Base-by-base conservation (phyloP, 441 rosid species). In the Adansonia rubrostipa region DNA sequence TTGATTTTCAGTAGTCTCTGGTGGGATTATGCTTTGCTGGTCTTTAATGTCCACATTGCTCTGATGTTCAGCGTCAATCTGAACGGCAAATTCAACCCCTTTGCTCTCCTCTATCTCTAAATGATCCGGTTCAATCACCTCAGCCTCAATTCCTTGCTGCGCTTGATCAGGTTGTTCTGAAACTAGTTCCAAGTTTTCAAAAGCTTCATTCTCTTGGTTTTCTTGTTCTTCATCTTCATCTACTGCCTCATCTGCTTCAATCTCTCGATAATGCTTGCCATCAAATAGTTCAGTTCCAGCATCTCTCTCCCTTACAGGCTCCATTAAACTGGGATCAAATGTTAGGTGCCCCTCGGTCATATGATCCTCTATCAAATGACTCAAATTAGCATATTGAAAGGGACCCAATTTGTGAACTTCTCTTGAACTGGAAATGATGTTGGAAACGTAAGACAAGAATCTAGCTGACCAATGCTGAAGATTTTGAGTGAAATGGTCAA, bases 361-460 rank as follows among this genome's bases (percentile, higher is more conserved):
- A 40, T 73, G 40, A 48, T 83, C 84, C 72, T 90, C 90, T 0
- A 86, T 78, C 82, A 86, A 69, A 77, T 56, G 76, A 48, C 92
- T 91, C 87, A 87, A 78, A 84, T 96, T 94, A 63, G 83, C 82
- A 76, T 82, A 94, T 60, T 84, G 84, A 58, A 91, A 70, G 28
- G 79, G 56, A 73, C 80, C 83, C 75, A 79, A 53, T 65, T 77
- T 75, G 54, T 77, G 83, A 81, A 72, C 78, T 33, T 78, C 87
- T 57, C 87, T 78, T 78, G 89, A 81, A 61, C 81, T 81, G 60
- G 78, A 75, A 71, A 89, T 67, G 73, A 87, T 76, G 74, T 85
- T 79, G 11, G 78, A 83, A 62, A 87, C 42, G 60, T 77, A 86
- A 78, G 85, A 79, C 20, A 81, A 44, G 50, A 86, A 86, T 40